Evolutionary conservation across 495 filamentous ascomycete genomes (phyloP), one percentile per base, ranked within the genome.

Genomic region (Lasiosphaeria ovina): DNA sequence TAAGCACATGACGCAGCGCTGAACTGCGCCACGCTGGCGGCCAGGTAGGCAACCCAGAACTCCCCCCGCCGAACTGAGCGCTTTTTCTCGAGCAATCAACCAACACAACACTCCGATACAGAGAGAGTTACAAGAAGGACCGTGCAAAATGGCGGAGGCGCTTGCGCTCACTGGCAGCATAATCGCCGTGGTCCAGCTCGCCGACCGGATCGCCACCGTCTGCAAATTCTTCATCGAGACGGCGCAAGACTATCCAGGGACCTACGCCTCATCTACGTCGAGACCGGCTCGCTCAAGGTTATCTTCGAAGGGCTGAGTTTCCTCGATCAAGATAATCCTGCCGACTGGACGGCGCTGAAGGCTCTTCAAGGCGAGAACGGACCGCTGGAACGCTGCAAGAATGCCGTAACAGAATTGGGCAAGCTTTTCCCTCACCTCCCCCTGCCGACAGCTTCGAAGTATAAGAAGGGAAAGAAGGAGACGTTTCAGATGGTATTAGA

Each of bases 161-260:
- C 6, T 50, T 17, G 47, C 14, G 47, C 47, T 50, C 14, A 31
- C 16, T n/a, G 47, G 14, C 7, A 50, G 47, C 17, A 17, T 50
- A 6, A 31, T 50, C 16, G 61, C 64, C 3, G 35, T 66, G 0
- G 50, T 66, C 0, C 40, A 55, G 24, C 3, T 60, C 3, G 54
- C 60, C 0, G 57, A 55, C 11, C n/a, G 35, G 0, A 24, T 63
- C 11, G 42, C 3, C 8, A 55, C 31, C 7, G 32, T 58, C 35
- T 66, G 64, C 64, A 60, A 63, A 14, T 38, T n/a, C 16, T 63
- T 40, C 38, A 63, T 66, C 24, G 42, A 63, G 3, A 34, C 14
- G 3, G 51, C 60, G 5, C 34, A 35, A 0, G 14, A 58, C 44
- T 47, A 55, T 35, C 64, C 11, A 54, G 38, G 0, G 64, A 63